Percentiles rank a stretch among this genome's conserved stretches.
Evolutionary conservation across 1,284 basidiomycete species (phyloP).

Genomic region (Cryptococcus depauperatus): DNA sequence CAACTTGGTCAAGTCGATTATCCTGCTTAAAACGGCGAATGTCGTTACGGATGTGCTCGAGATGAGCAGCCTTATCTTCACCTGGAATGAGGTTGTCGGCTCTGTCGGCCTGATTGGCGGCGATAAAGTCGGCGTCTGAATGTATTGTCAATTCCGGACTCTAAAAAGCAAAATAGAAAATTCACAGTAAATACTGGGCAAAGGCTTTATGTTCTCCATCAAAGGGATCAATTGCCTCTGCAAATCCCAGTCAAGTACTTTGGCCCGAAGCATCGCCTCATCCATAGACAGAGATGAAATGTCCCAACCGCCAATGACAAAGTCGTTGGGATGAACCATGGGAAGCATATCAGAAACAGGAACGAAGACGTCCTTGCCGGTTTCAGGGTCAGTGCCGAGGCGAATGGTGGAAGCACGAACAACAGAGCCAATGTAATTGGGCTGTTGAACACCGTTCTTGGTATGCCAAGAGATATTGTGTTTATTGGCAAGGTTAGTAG

Average conservation of each 20-base stretch:
- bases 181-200: slow-evolving; percentile 82
- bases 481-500: slow-evolving; percentile 92
- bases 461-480: slow-evolving; percentile 94
- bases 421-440: slow-evolving; percentile 88
- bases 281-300: slow-evolving; percentile 81
- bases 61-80: slow-evolving; percentile 77
- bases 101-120: slow-evolving; percentile 93
- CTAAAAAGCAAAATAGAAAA: not conserved
- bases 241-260: slow-evolving; percentile 93
- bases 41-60: slow-evolving; percentile 84
- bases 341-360: slow-evolving; percentile 90
- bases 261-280: slow-evolving; percentile 84
- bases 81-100: slow-evolving; percentile 80
- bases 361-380: slow-evolving; percentile 86
- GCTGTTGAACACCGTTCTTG: slow-evolving; percentile 83
- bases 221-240: slow-evolving; percentile 87
- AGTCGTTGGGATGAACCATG: slow-evolving; percentile 98
- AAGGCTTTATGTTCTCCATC: slow-evolving; percentile 74
- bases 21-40: slow-evolving; percentile 86
- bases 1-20: slow-evolving; percentile 74
- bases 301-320: slow-evolving; percentile 97
- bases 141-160: not conserved
- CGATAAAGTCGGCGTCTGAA: slow-evolving; percentile 73
- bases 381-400: slow-evolving; percentile 72
- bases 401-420: slow-evolving; percentile 91